Conservation (phyloP, 2,329 filamentous ascomycete species). For the Alternaria sp. region DNA sequence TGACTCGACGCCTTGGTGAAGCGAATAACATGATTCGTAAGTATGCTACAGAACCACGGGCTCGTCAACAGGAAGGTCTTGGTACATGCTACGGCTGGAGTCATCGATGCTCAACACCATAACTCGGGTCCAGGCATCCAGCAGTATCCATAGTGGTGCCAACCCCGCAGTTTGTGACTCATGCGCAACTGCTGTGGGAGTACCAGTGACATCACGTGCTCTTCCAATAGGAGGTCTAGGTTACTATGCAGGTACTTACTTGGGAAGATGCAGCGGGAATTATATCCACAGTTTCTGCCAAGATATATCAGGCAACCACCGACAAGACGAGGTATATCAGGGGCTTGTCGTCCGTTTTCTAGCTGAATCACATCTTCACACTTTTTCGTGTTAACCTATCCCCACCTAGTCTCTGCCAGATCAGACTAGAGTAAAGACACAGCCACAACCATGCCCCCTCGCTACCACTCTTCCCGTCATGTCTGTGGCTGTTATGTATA, state of each 20-base stretch:
- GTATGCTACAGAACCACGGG: not conserved
- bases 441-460: not conserved
- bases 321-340: not conserved
- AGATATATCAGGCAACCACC: not conserved
- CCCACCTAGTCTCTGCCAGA: not conserved
- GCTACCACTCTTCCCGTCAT: not conserved
- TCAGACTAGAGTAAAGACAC: not conserved
- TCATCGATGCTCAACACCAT: not conserved
- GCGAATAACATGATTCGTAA: not conserved
- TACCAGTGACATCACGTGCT: not conserved
- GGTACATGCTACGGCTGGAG: not conserved
- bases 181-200: not conserved
- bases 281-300: not conserved
- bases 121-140: not conserved
- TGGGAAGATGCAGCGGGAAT: not conserved
- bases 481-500: slow-evolving; percentile 11
- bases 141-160: not conserved
- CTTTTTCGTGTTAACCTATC: not conserved
- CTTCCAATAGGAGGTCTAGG: not conserved
- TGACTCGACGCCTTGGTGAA: not conserved
- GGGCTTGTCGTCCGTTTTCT: not conserved
- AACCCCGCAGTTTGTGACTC: slow-evolving; percentile 1
- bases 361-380: not conserved
- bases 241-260: not conserved
- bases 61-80: not conserved